Evolutionary conservation across 2,329 filamentous ascomycete species (phyloP).

Genomic region (Myriosclerotinia duriaeana): DNA sequence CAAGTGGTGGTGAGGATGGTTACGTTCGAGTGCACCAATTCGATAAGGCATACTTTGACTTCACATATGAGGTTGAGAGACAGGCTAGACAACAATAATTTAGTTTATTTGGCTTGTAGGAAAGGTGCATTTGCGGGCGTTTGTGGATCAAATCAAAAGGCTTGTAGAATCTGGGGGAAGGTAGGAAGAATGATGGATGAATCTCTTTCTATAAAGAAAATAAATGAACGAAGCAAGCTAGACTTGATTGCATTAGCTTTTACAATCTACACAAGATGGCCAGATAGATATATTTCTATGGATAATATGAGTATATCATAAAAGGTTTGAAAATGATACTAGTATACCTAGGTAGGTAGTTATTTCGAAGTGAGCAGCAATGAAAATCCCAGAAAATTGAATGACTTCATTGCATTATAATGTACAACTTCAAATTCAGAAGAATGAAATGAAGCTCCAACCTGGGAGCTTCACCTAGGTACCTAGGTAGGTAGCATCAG

Average conservation of each 20-base stretch:
- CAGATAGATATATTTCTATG: background rate
- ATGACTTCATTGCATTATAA: background rate
- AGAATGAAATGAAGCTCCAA: background rate
- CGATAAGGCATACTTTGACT: conserved; percentile 98
- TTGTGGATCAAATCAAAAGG: conserved; percentile 30
- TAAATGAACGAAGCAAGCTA: background rate
- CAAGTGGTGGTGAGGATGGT: conserved; percentile 94
- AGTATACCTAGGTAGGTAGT: too few relatives aligned
- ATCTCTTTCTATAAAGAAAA: conserved; percentile 14
- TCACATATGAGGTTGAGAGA: conserved; percentile 97
- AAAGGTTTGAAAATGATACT: background rate
- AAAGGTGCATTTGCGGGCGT: conserved; percentile 38
- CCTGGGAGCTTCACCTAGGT: background rate
- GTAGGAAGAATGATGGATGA: conserved; percentile 15
- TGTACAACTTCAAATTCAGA: background rate
- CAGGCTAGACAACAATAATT: conserved; percentile 50
- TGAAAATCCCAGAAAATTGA: background rate
- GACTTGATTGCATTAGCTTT: background rate
- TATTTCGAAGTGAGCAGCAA: background rate
- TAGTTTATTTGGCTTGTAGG: conserved; percentile 30
- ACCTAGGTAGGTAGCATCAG: background rate
- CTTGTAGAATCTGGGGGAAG: conserved; percentile 21
- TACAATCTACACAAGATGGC: background rate
- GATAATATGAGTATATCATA: conserved; percentile 20
- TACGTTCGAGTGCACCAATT: conserved; percentile 99